Conservation (phyloP, 306 rosid genomes). For the Corylus heterophylla region DNA sequence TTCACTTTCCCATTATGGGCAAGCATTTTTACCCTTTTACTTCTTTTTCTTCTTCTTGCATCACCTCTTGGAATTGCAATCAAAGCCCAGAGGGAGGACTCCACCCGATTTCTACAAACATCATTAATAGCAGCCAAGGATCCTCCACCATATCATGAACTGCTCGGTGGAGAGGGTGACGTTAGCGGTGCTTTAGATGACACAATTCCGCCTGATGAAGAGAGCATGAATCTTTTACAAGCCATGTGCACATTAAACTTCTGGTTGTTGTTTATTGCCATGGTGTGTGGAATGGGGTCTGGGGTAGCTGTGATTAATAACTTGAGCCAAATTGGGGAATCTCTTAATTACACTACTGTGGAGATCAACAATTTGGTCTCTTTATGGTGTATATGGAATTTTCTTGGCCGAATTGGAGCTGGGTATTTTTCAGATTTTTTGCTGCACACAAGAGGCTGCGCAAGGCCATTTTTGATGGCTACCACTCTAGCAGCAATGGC, state of each 20-base stretch:
- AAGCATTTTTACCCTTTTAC: slow-evolving; percentile 31
- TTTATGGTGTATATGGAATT: slow-evolving; percentile 95
- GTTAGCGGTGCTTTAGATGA: slow-evolving; percentile 26
- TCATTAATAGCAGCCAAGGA: slow-evolving; percentile 19
- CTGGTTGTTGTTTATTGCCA: slow-evolving; percentile 77
- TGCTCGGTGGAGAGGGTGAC: slow-evolving; percentile 41
- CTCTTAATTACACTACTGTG: slow-evolving; percentile 63
- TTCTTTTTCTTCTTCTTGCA: slow-evolving; percentile 56
- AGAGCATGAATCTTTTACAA: slow-evolving; percentile 50
- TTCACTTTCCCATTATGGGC: slow-evolving; percentile 53
- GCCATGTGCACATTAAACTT: slow-evolving; percentile 66
- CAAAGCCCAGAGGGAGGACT: slow-evolving; percentile 56
- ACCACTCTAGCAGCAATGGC: slow-evolving; percentile 59
- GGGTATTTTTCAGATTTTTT: slow-evolving; percentile 78
- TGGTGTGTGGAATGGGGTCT: slow-evolving; percentile 89
- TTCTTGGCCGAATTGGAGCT: slow-evolving; percentile 92
- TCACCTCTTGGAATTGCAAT: slow-evolving; percentile 67
- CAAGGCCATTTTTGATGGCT: slow-evolving; percentile 70
- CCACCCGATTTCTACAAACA: slow-evolving; percentile 7
- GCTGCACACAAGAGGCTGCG: slow-evolving; percentile 68
- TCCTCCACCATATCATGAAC: slow-evolving; percentile 43
- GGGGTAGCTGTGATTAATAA: slow-evolving; percentile 83
- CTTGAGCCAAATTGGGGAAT: slow-evolving; percentile 87
- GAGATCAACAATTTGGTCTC: slow-evolving; percentile 74
- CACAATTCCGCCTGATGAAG: slow-evolving; percentile 27